Base-by-base conservation (phyloP, 495 filamentous ascomycete species). In the Hamigera avellanea region DNA sequence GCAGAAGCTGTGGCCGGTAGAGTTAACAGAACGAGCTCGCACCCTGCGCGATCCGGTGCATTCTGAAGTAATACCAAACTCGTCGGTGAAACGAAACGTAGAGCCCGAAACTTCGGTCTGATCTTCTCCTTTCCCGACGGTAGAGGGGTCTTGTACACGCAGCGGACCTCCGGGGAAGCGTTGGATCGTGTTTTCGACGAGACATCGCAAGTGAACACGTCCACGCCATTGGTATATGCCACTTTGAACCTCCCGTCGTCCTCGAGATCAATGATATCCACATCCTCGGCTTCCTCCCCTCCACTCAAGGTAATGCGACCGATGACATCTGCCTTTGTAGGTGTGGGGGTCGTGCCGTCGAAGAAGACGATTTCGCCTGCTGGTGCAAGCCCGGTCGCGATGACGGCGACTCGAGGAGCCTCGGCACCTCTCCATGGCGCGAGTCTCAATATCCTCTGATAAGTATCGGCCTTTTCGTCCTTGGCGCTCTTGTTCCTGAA, bases 281-380 rank as follows among this genome's bases (percentile, higher is more conserved):
- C 46, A 61, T 95, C 91, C 53, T 75, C 80, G 15, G 80, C 83
- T 61, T 95, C 86, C 46, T 78, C 65, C 21, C 63, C 62, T 37
- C 57, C 69, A 7, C 56, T 58, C 23, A 80, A 64, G n/a, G 74
- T 64, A 31, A 94, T 72, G 30, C 76, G 72, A 8, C 76, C 75
- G 46, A 80, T 70, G 10, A 80, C 57, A 51, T 80, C 77, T n/a
- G 73, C 64, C 21, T 69, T 55, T 28, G 55, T 52, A 14, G 72
- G 72, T 10, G 62, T 66, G 19, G 66, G 52, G 17, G 66, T 53
- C 25, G 72, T 74, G n/a, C 75, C 73, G 54, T 75, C 66, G 56
- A 95, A 87, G 36, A 94, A 55, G 25, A 86, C 79, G 42, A 98
- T 76, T 57, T 98, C 81, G 9, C 69, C 71, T 14, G 78, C 63